Conservation (phyloP, 2,329 filamentous ascomycete species). For the Pleurostoma richardsiae region DNA sequence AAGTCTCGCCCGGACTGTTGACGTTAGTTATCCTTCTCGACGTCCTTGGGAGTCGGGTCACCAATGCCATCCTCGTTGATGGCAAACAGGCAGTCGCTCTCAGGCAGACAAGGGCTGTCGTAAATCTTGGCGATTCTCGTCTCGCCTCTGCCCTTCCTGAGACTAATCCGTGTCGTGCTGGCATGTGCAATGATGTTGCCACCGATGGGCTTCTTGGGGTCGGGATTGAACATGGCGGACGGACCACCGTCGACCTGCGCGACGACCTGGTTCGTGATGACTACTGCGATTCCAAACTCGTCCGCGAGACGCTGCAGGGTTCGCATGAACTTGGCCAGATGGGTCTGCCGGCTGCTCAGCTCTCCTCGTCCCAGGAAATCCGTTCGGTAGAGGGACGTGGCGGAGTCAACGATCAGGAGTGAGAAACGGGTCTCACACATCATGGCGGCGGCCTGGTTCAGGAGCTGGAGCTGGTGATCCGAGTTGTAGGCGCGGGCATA, state of each 20-base stretch:
- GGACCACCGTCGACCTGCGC: slow-evolving; percentile 96
- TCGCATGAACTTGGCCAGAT: slow-evolving; percentile 84
- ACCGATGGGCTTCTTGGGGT: slow-evolving; percentile 98
- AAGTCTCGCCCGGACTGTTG: no score
- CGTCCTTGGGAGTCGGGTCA: slow-evolving; percentile 90
- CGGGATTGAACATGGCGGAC: slow-evolving; percentile 94
- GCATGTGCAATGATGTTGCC: slow-evolving; percentile 99
- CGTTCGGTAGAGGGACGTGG: slow-evolving; percentile 90
- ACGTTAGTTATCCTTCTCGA: slow-evolving; percentile 61
- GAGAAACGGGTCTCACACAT: slow-evolving; percentile 99
- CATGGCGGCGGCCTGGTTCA: slow-evolving; percentile 95
- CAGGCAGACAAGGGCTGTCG: slow-evolving; percentile 92
- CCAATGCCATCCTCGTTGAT: slow-evolving; percentile 97
- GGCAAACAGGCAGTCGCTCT: slow-evolving; percentile 94
- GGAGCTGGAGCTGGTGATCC: slow-evolving; percentile 90
- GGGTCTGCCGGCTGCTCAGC: slow-evolving; percentile 86
- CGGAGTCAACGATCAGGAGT: slow-evolving; percentile 90
- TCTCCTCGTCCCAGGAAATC: slow-evolving; percentile 97
- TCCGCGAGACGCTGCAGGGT: slow-evolving; percentile 73
- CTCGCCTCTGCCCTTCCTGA: slow-evolving; percentile 94
- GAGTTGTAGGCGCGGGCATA: slow-evolving; percentile 98
- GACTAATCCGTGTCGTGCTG: slow-evolving; percentile 85
- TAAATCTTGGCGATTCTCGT: slow-evolving; percentile 99
- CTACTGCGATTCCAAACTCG: slow-evolving; percentile 92
- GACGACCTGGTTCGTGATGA: slow-evolving; percentile 98